Base-by-base conservation (phyloP, 164 flowering plant species). In the Annona squamosa region DNA sequence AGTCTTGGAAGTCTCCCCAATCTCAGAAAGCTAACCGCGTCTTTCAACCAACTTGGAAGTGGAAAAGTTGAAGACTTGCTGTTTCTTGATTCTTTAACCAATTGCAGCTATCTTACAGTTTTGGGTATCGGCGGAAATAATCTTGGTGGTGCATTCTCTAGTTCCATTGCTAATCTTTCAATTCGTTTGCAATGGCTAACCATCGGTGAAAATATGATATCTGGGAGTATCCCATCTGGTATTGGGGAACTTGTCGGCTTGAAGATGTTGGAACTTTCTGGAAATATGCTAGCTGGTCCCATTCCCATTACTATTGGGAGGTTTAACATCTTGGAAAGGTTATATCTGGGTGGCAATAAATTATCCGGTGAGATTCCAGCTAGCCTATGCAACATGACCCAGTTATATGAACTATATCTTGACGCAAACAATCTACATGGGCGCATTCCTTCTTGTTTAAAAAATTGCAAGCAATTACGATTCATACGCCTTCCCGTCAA, bases 151-250 rank as follows among this genome's bases (percentile, higher is more conserved):
- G 71, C 41, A 0, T 69, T 88, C 52, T 88, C 89, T 1, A 76
- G 76, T 4, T 82, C 90, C 16, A 72, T 85, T 3, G 86, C 85
- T 16, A 84, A 87, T 74, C 85, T 88, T n/a, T 86, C 90, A 2
- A 80, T 17, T 17, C n/a, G 42, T 1, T 37, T 65, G 43, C 3
- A 3, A 1, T 6, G 16, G 68, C 6, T 65, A 41, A 2, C 4
- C 2, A 9, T 65, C 7, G 43, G 68, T 10, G 13, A 37, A 7
- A 65, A 65, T 5, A 4, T 9, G 3, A 26, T 65, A 43, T 65
- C 3, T 65, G 68, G 68, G 12, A 65, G 68, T 5, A 83, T 86
- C n/a, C 86, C 87, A 5, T 2, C 18, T 3, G 81, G 77, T 42
- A 72, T 88, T 9, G 80, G 63, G 2, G 82, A 82, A 10, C 81